Percentiles rank a stretch among this genome's conserved stretches.
Conservation (phyloP, 352 stramenopile genomes). For the Plasmopara halstedii region DNA sequence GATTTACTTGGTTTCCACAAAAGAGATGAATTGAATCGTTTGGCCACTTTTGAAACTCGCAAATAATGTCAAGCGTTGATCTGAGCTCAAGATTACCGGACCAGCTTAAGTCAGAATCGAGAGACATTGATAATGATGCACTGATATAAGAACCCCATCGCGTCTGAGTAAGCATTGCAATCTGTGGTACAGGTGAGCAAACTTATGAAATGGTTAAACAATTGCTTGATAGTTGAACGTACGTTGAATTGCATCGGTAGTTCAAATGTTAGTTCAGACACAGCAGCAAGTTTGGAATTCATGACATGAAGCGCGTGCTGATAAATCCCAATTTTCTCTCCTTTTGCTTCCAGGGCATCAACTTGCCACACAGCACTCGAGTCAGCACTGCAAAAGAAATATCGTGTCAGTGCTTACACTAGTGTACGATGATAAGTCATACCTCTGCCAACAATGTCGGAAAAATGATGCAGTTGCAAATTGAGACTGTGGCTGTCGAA, state of each 20-base stretch:
- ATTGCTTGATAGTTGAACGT: slow-evolving; percentile 3
- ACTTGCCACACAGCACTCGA: slow-evolving; percentile 9
- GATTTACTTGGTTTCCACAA: slow-evolving; percentile 17
- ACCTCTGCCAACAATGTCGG: slow-evolving; percentile 49
- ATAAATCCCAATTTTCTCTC: slow-evolving; percentile 26
- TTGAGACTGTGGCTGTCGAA: slow-evolving; percentile 22
- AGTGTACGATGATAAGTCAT: background rate
- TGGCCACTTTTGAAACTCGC: slow-evolving; percentile 37
- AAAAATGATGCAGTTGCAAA: slow-evolving; percentile 36
- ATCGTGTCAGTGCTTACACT: background rate
- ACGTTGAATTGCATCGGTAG: slow-evolving; percentile 54
- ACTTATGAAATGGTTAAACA: background rate
- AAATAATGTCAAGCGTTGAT: slow-evolving; percentile 30
- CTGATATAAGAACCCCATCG: slow-evolving; percentile 47
- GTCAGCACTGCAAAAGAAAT: slow-evolving; percentile 2
- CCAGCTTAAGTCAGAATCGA: slow-evolving; percentile 17
- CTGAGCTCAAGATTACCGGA: slow-evolving; percentile 45
- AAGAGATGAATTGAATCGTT: slow-evolving; percentile 33
- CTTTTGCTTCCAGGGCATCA: slow-evolving; percentile 2
- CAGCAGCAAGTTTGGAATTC: slow-evolving; percentile 21
- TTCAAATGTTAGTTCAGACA: slow-evolving; percentile 50
- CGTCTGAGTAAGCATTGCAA: slow-evolving; percentile 55
- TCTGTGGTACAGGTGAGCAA: slow-evolving; percentile 18
- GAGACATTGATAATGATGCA: slow-evolving; percentile 36
- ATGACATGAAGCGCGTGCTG: slow-evolving; percentile 27